Percentiles rank a stretch among this genome's conserved stretches.
Evolutionary conservation across 2,329 filamentous ascomycete genomes (phyloP).

Genomic region (Trichothecium roseum): DNA sequence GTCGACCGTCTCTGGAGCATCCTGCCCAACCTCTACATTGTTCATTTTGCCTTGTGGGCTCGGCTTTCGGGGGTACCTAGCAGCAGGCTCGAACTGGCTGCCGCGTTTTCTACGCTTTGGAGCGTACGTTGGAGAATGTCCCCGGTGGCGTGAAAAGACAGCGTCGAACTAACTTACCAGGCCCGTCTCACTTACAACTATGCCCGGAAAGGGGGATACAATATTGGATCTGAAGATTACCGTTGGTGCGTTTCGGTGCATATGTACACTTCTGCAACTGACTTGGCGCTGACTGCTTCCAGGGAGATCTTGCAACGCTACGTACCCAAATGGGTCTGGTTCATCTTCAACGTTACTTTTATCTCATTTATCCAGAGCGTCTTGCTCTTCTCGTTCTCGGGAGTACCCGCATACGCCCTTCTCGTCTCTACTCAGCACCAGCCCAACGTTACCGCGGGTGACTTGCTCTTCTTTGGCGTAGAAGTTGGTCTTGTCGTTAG

Average conservation of each 20-base stretch:
- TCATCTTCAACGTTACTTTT: slow-evolving; percentile 81
- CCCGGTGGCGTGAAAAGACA: too few relatives aligned
- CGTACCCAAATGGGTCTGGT: slow-evolving; percentile 57
- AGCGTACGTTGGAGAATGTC: slow-evolving; percentile 44
- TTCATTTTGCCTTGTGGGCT: slow-evolving; percentile 77
- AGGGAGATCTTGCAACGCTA: slow-evolving; percentile 62
- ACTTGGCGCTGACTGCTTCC: slow-evolving; percentile 11
- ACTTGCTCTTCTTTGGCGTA: slow-evolving; percentile 35
- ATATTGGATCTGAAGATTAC: slow-evolving; percentile 86
- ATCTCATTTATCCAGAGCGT: slow-evolving; percentile 78
- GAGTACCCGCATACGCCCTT: slow-evolving; percentile 71
- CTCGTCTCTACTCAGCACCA: slow-evolving; percentile 61
- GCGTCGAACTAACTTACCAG: too few relatives aligned
- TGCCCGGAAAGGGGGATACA: slow-evolving; percentile 89
- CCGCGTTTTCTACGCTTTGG: slow-evolving; percentile 66
- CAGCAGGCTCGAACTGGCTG: slow-evolving; percentile 59
- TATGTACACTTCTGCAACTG: neutral
- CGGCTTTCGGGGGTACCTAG: slow-evolving; percentile 62
- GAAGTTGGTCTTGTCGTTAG: slow-evolving; percentile 42
- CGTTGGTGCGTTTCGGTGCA: slow-evolving; percentile 50
- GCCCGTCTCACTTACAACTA: slow-evolving; percentile 88
- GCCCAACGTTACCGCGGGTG: slow-evolving; percentile 30
- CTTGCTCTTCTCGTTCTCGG: slow-evolving; percentile 67
- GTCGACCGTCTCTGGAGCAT: slow-evolving; percentile 90
- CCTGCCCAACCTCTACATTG: slow-evolving; percentile 75